Conservation (phyloP, 352 stramenopile genomes). For the Pythium sp. region DNA sequence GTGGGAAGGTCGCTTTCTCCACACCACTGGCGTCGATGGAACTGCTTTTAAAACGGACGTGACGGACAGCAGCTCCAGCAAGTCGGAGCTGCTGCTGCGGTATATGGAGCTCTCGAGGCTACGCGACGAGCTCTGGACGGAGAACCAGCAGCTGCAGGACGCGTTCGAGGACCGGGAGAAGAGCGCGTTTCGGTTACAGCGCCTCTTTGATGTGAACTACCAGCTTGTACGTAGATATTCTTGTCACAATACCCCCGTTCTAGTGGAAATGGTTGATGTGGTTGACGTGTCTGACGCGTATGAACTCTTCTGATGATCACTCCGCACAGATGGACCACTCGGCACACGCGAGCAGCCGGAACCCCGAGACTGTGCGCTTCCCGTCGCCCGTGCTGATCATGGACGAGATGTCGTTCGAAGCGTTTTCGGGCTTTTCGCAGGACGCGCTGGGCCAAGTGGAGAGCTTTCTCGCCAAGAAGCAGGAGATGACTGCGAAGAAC, state of each 20-base stretch:
- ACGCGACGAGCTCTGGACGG: slow-evolving; percentile 47
- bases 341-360: slow-evolving; percentile 26
- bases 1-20: slow-evolving; percentile 30
- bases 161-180: slow-evolving; percentile 57
- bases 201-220: slow-evolving; percentile 58
- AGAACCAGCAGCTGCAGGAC: slow-evolving; percentile 52
- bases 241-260: not conserved
- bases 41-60: slow-evolving; percentile 14
- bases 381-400: slow-evolving; percentile 48
- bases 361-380: slow-evolving; percentile 28
- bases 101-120: slow-evolving; percentile 45
- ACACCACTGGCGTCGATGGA: slow-evolving; percentile 25
- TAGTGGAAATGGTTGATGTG: not conserved
- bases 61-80: slow-evolving; percentile 24
- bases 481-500: slow-evolving; percentile 46
- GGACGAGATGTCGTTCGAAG: slow-evolving; percentile 58
- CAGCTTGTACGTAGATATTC: slow-evolving; percentile 28
- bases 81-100: slow-evolving; percentile 38
- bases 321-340: slow-evolving; percentile 42
- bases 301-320: not conserved
- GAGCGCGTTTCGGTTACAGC: slow-evolving; percentile 45
- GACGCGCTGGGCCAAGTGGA: slow-evolving; percentile 41
- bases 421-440: slow-evolving; percentile 41
- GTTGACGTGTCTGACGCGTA: not conserved
- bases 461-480: slow-evolving; percentile 33